Base-by-base conservation (phyloP, 495 filamentous ascomycete genomes). In the Penicillium pancosmium region DNA sequence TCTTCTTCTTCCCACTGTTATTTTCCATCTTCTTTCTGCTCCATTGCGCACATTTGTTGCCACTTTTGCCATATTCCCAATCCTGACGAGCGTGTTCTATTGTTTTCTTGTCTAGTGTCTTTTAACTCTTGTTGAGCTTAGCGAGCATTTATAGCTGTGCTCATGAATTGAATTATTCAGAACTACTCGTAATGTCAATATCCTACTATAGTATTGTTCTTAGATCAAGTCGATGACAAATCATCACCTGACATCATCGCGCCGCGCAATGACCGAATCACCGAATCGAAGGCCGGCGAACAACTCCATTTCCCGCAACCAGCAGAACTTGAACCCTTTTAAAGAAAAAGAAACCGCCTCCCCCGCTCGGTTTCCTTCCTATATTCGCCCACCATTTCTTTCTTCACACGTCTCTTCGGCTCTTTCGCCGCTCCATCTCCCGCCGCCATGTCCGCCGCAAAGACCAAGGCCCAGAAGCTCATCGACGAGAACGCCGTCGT, bases 401-500 rank as follows among this genome's bases (percentile, higher is more conserved):
- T 80, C 78, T 81, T 97, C 74, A 80, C 86, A 63, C 80, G 87
- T 65, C 80, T 96, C 73, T 92, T 97, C 78, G 81, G 80, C 73
- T 81, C 81, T 59, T 80, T 84, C 55, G 71, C 80, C 68, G 72
- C 80, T 62, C 59, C 72, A 23, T 76, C 79, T 56, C 79, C 90
- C 63, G 78, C 81, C 69, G 84, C 72, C 65, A 93, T 93, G 88
- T 89, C 92, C 66, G 86, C 89, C 74, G 91, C 93, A 60, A 92
- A 91, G 78, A 84, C 84, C 57, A 93, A 93, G 73, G 92, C 91
- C 47, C 88, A 96, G 75, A 69, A 67, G 60, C 86, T 97, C 76
- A 97, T 99, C 69, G 84, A 96, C 70, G 89, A 97, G 63, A 93
- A 98, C 76, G 81, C 86, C 59, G 94, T 98, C 68, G 91, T 93